phyloP scores from a whole-genome alignment of 345 rosid genomes.

The Balakata baccata region DNA sequence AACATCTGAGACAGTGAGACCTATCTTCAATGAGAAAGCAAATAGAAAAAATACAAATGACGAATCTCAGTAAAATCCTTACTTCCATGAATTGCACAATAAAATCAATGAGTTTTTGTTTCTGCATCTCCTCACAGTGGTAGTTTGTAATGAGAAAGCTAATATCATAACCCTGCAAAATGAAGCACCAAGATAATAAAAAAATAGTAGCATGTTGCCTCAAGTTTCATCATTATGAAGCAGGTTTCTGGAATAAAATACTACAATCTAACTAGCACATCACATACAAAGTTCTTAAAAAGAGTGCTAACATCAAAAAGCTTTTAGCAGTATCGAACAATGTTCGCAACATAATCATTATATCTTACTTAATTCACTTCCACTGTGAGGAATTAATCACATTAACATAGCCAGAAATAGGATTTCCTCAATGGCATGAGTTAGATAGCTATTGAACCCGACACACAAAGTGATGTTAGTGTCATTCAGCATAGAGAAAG shows the following conservation, averaged over 20 bases:
- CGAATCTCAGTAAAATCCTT: slow-evolving; percentile 36
- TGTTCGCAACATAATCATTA: background rate
- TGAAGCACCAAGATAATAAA: slow-evolving; percentile 13
- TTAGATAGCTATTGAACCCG: background rate
- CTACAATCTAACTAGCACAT: background rate
- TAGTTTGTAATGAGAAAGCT: slow-evolving; percentile 95
- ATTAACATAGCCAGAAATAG: background rate
- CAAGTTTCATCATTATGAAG: background rate
- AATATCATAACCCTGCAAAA: slow-evolving; percentile 85
- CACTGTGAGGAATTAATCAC: background rate
- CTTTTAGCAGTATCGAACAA: background rate
- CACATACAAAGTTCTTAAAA: background rate
- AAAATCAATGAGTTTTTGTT: slow-evolving; percentile 90
- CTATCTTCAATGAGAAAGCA: slow-evolving; percentile 1
- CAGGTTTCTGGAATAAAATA: background rate
- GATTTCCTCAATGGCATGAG: background rate
- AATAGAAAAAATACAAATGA: background rate
- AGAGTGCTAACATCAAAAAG: background rate
- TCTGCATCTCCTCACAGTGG: slow-evolving; percentile 98
- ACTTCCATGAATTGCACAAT: slow-evolving; percentile 98
- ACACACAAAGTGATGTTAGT: background rate
- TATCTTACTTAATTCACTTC: background rate
- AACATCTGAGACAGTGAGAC: background rate
- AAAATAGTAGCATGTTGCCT: background rate
- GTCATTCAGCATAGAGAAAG: background rate